Evolutionary conservation across 2,329 filamentous ascomycete species (phyloP), one percentile per base, ranked within the genome.

Genomic region (Phialemoniopsis sp.): DNA sequence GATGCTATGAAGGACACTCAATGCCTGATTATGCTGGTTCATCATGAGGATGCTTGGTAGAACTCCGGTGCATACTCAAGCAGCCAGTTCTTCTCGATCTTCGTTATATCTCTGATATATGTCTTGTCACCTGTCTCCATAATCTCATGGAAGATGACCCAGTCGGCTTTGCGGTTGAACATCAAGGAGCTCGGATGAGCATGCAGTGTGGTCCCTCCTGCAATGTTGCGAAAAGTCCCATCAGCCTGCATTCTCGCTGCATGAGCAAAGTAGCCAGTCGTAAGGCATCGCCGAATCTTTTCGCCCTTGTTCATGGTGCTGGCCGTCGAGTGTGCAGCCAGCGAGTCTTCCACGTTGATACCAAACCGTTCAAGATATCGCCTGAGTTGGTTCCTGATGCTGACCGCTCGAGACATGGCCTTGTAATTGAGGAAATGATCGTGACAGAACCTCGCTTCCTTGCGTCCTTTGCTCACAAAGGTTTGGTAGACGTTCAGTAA

Each of bases 81-180:
- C 50, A 98, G 71, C 87, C 91, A 98, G n/a, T 68, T 72, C 72
- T 89, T 95, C 58, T 96, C 87, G 52, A 97, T 87, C 67, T 88
- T 93, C n/a, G 84, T 93, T 43, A 97, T 70, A 61, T 97, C 91
- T 40, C 89, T 75, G 52, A 98, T 94, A 57, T 85, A 97, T 1
- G 79, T 89, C 71, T 97, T 97, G 47, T 78, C 80, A 9, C 85
- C 80, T 5, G 87, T 94, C 66, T 97, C 88, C 72, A 95, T 80
- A 29, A 95, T 80, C 64, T 96, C 91, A 53, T 94, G 86, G 56
- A 96, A 98, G 28, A 98, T 77, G 9, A 97, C 89, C 89, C 91
- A 97, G 47, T 96, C 89, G 10, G 89, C 89, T 67, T 94, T 96
- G 41, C 90, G 82, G 61, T 95, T 95, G 70, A 97, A 97, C 81